A percentile compares a stretch with the other conserved stretches of the same genome.
These are phyloP conservation scores for Daphne laureola DNA, from an alignment of 441 rosid species.

Conservation along the genomic window DNA sequence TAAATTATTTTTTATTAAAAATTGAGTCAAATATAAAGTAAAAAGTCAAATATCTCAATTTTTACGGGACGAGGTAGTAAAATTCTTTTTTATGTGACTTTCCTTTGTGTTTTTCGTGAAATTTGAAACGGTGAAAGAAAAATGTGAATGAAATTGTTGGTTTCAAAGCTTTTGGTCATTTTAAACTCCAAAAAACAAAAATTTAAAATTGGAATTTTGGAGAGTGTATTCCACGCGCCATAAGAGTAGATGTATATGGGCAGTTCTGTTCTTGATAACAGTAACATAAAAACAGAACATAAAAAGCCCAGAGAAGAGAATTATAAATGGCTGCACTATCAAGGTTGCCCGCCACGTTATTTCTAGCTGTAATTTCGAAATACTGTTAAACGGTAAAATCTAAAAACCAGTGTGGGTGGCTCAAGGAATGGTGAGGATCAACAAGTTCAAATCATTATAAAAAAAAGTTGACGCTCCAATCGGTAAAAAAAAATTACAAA, in stretches of 20 bases:
- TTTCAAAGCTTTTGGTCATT: too few species aligned
- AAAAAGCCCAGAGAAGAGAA: conserved; percentile 42
- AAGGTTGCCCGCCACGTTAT: conserved; percentile 74
- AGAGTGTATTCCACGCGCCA: conserved; percentile 17
- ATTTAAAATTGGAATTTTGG: too few species aligned
- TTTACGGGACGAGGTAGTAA: too few species aligned
- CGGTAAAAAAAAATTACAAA: neutral
- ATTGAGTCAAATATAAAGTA: too few species aligned
- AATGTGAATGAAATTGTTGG: too few species aligned
- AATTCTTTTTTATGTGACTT: too few species aligned
- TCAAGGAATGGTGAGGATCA: neutral
- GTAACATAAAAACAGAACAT: conserved; percentile 27
- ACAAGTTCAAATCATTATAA: too few species aligned
- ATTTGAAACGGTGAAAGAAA: too few species aligned
- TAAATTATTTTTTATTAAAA: too few species aligned
- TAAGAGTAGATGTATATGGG: conserved; percentile 10
- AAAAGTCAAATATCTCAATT: too few species aligned
- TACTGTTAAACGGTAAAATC: neutral
- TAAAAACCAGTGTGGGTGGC: neutral
- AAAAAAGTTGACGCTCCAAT: neutral
- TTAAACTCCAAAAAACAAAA: too few species aligned
- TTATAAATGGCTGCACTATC: conserved; percentile 72
- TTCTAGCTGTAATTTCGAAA: conserved; percentile 33
- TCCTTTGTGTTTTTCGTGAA: too few species aligned
- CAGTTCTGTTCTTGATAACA: conserved; percentile 26